Conservation (phyloP, 257 asterid genomes). For the Nyctanthes arbortristis region DNA sequence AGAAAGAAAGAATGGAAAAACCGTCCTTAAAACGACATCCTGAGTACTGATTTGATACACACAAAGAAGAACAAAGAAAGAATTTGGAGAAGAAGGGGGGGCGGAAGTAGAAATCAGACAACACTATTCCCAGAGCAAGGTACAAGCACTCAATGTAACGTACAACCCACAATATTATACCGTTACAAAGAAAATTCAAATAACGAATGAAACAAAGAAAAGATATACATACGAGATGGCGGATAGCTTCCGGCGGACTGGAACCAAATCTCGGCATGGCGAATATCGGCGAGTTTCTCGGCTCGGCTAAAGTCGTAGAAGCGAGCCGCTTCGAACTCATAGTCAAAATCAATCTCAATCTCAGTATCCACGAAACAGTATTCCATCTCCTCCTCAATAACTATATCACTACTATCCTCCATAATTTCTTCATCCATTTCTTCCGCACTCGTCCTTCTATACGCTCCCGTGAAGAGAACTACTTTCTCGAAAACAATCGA, state of each 20-base stretch:
- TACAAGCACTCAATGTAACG: constrained; percentile 15
- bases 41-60: no score
- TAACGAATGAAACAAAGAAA: neutral
- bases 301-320: constrained; percentile 66
- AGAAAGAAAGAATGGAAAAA: no score
- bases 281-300: constrained; percentile 61
- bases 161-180: constrained; percentile 14
- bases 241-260: constrained; percentile 78
- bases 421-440: constrained; percentile 67
- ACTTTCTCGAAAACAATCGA: constrained; percentile 1
- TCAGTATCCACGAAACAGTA: constrained; percentile 69
- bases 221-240: constrained; percentile 71
- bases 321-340: constrained; percentile 88
- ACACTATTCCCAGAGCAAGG: neutral
- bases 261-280: constrained; percentile 79
- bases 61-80: no score
- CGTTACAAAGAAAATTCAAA: neutral
- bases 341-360: constrained; percentile 90
- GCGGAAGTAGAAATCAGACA: constrained; percentile 6
- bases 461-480: neutral
- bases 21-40: no score
- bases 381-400: constrained; percentile 38
- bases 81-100: neutral
- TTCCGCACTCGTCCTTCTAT: constrained; percentile 7
- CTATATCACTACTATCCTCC: constrained; percentile 35